Base-by-base conservation (phyloP, 148 eudicot species). In the Hydrangea macrophylla region DNA sequence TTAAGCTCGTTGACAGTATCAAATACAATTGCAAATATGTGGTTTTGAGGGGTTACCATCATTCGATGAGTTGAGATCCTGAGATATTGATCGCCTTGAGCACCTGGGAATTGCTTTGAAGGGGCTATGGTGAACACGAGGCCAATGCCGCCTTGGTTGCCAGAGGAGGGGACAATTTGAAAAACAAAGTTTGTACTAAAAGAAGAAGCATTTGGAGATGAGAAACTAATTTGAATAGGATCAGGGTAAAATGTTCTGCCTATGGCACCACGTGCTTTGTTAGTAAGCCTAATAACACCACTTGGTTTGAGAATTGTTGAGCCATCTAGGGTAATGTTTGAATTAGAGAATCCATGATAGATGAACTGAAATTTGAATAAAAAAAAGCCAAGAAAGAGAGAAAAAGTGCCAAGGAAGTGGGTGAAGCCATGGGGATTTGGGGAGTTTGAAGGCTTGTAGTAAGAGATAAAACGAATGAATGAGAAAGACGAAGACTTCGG, bases 71-170 rank as follows among this genome's bases (percentile, higher is more conserved):
- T 59, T 76, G 59, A 76, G 18, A 76, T 58, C 9, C 83, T 80
- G n/a, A 80, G 58, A 37, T 7, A 73, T 48, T 76, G 80, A 0
- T 44, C 76, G 0, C 59, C 59, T 9, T 62, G 32, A 1, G 70
- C 63, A 2, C 62, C 60, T 2, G 48, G 30, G 27, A 76, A 55
- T 4, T n/a, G 2, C 15, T 6, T 42, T 0, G 68, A 23, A 0
- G 77, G 78, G 7, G 80, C 76, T 10, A 80, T 0, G 4, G 59
- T 60, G 65, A 80, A 80, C 50, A 72, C 83, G 5, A 79, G 62
- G 62, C 83, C 83, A 32, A 75, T 26, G 60, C 79, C 83, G 6
- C 83, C 83, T 13, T 18, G 50, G 70, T 51, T 35, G 1, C 40
- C 5, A 54, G 2, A 8, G 31, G 73, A 20, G 32, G 69, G 54